Base-by-base conservation (phyloP, 2,329 filamentous ascomycete genomes). In the Fusarium sp. region DNA sequence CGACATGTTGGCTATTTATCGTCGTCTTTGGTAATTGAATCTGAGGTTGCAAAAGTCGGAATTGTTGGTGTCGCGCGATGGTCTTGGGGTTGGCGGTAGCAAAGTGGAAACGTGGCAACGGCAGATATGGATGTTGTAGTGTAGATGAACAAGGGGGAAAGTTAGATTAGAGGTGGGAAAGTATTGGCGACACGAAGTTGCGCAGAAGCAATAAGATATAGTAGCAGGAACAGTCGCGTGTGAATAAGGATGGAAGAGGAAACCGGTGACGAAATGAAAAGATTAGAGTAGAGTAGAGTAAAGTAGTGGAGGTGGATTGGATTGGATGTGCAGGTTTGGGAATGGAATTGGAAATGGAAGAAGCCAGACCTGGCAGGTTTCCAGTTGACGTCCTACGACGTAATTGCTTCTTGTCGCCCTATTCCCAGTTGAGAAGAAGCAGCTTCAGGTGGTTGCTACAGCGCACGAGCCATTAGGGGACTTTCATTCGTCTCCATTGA, bases 1-100 rank as follows among this genome's bases (percentile, higher is more conserved):
- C 76, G 95, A 97, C 96, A 98, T 98, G 83, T 78, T 87, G 83
- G 65, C 46, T 62, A n/a, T 13, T 47, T 57, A 61, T 67, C 12
- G 62, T 62, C 30, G 49, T 15, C 27, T 11, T 16, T 25, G 9
- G 44, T 34, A 44, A 34, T 49, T 38, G 15, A 32, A 40, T 53
- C 34, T 29, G 40, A 43, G 41, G 27, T 41, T 54, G 47, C 62
- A 43, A 57, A 46, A 52, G 59, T 32, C 41, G 52, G 58, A 53
- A 58, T 59, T 62, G 68, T 15, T 16, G 43, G 65, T 70, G 66
- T 74, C 64, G 73, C 63, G 73, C 65, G 72, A 74, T 69, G 59
- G 53, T 58, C 58, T 58, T 41, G 46, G 44, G 8, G 48, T 52
- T 52, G 58, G 55, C 62, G 51, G 58, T 62, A 61, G 43, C 51